phyloP scores from a whole-genome alignment of 2,329 filamentous ascomycete species.

The Trichoderma citrinoviride region DNA sequence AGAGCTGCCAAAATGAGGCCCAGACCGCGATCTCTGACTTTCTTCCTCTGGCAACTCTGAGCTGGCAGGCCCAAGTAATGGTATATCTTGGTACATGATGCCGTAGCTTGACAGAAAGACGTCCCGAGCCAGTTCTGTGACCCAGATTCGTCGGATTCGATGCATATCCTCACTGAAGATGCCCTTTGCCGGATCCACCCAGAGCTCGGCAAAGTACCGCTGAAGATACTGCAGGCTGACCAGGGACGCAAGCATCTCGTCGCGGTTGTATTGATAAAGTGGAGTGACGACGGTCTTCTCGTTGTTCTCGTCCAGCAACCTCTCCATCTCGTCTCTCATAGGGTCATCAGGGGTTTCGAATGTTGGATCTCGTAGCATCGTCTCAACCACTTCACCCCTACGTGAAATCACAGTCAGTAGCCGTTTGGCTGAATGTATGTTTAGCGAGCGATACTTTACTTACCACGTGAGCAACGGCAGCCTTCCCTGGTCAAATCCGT shows the following conservation, averaged over 20 bases:
- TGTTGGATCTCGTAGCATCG: not conserved
- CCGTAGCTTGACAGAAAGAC: constrained; percentile 37
- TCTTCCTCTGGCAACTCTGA: constrained; percentile 20
- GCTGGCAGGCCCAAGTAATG: constrained; percentile 30
- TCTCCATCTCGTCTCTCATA: constrained; percentile 32
- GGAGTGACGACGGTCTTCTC: constrained; percentile 33
- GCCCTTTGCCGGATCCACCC: constrained; percentile 32
- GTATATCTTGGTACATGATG: constrained; percentile 36
- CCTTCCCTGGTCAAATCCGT: constrained; percentile 28
- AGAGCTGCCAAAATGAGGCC: constrained; percentile 13
- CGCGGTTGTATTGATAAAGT: constrained; percentile 28
- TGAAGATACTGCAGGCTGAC: constrained; percentile 32
- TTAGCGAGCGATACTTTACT: constrained; percentile 3
- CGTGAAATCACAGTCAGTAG: not conserved
- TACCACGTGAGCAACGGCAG: constrained; percentile 38
- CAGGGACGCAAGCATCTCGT: constrained; percentile 29
- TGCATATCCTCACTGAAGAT: constrained; percentile 29
- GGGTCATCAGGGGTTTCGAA: constrained; percentile 24
- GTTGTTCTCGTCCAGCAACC: constrained; percentile 30
- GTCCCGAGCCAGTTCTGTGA: constrained; percentile 36
- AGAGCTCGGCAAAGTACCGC: constrained; percentile 33
- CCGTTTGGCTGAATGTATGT: not conserved
- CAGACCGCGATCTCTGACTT: constrained; percentile 23
- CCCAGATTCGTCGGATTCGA: constrained; percentile 29
- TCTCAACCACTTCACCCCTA: constrained; percentile 31